Evolutionary conservation across 306 rosid species (phyloP), one percentile per base, ranked within the genome.

Genomic region (Begonia fuchsioides): DNA sequence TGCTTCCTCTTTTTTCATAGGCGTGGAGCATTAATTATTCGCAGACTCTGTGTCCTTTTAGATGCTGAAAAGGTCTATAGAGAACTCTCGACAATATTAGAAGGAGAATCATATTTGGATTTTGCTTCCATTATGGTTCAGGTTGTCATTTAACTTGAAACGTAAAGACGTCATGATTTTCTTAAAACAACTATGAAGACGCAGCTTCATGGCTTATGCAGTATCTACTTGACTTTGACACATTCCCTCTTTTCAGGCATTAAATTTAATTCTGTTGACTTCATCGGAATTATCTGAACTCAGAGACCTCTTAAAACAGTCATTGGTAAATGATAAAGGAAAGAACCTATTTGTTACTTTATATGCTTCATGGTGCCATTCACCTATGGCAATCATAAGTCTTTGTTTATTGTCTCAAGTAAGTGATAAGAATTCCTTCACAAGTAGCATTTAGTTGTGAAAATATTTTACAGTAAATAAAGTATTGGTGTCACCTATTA

Each of bases 331-430:
- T 78, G 74, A 94, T 49, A 75, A 76, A 3, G 98, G 98, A 68
- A 85, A 67, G 72, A 74, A 85, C 72, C 62, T 92, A 32, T 85
- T 67, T 73, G 81, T 82, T 73, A 77, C 96, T 39, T 73, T 92
- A 69, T 92, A 92, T 74, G 86, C 98, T 57, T 92, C 98, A 10
- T 92, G 98, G 98, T 82, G 96, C 68, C 98, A 92, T 63, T 85
- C 98, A 52, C 98, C 95, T 43, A 85, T 82, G 94, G 94, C 98
- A 59, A 82, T 92, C 62, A 77, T 92, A 61, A 92, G 98, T 71
- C 98, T 92, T 53, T 92, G 98, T 72, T 82, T 92, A 47, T 68
- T 85, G 70, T 72, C 98, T 60, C 98, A 85, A 86, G 98, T 82
- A 47, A 51, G 53, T 49, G 52, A 41, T 13, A 1, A 3, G 45